A percentile compares a stretch with the other conserved stretches of the same genome.
phyloP scores from a whole-genome alignment of 2,329 filamentous ascomycete genomes.

The Epichloe coenophiala region DNA sequence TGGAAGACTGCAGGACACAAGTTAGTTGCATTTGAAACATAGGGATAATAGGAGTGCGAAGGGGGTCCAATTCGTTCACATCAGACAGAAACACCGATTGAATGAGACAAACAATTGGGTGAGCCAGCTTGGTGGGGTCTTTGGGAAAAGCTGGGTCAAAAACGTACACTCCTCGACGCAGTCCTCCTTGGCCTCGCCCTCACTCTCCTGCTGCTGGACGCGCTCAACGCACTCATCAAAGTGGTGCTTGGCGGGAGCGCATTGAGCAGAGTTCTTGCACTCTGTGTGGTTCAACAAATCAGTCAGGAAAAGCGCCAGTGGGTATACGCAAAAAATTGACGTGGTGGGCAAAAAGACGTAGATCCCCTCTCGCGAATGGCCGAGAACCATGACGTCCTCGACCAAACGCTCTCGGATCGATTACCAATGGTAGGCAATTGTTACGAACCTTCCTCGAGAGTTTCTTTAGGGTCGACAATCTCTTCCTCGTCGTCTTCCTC shows the following conservation, averaged over 20 bases:
- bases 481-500: constrained; percentile 67
- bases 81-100: constrained; percentile 2
- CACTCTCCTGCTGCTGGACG: constrained; percentile 51
- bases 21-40: background rate
- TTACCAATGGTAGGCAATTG: background rate
- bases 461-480: constrained; percentile 76
- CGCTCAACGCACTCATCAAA: constrained; percentile 97
- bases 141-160: background rate
- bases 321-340: background rate
- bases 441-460: no score
- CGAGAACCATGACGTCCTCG: background rate
- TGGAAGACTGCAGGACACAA: constrained; percentile 65
- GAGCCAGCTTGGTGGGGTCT: background rate
- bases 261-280: constrained; percentile 76
- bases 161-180: constrained; percentile 97
- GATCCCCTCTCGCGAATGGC: constrained; percentile 1
- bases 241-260: constrained; percentile 87
- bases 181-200: constrained; percentile 71
- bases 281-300: constrained; percentile 41
- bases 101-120: background rate
- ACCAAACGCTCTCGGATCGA: no score
- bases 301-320: constrained; percentile 8
- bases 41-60: background rate
- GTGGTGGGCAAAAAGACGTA: background rate
- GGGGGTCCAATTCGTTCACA: background rate